Evolutionary conservation across 1,284 basidiomycete genomes (phyloP).

Genomic region (Leccinum angustisporum): DNA sequence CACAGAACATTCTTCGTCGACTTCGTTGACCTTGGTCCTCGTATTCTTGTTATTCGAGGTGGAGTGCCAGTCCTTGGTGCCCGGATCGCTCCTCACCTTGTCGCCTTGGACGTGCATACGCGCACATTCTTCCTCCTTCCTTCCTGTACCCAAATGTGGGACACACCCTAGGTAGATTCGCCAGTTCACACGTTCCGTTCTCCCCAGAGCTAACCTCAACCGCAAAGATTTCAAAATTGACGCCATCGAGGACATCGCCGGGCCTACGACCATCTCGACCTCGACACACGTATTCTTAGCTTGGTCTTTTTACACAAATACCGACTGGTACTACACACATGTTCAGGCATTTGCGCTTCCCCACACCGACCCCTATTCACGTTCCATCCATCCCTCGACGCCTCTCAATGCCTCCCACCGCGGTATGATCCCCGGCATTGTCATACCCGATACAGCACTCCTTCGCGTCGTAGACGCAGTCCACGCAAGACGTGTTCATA

Average conservation of each 20-base stretch:
- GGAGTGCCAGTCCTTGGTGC: too few species aligned
- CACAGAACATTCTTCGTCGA: too few species aligned
- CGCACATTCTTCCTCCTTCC: constrained; percentile 10
- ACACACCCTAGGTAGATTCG: constrained; percentile 1
- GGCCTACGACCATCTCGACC: background rate
- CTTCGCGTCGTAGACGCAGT: constrained; percentile 11
- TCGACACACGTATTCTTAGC: constrained; percentile 4
- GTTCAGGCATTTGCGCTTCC: constrained; percentile 19
- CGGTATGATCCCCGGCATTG: constrained; percentile 5
- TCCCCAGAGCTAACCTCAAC: background rate
- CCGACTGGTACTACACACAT: constrained; percentile 8
- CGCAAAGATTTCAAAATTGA: constrained; percentile 2
- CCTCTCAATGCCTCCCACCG: constrained; percentile 13
- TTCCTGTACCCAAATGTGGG: constrained; percentile 4
- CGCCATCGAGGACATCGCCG: background rate
- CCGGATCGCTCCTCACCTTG: background rate
- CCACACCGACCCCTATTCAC: background rate
- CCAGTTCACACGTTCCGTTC: background rate
- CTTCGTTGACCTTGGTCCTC: too few species aligned
- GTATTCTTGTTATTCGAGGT: too few species aligned
- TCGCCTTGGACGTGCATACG: constrained; percentile 17
- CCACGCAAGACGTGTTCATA: constrained; percentile 14
- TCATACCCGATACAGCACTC: background rate
- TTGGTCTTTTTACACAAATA: constrained; percentile 2
- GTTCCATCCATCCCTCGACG: background rate